These are phyloP conservation scores for Salvia hispanica DNA, from an alignment of 257 asterid genomes.

Conservation along the genomic window DNA sequence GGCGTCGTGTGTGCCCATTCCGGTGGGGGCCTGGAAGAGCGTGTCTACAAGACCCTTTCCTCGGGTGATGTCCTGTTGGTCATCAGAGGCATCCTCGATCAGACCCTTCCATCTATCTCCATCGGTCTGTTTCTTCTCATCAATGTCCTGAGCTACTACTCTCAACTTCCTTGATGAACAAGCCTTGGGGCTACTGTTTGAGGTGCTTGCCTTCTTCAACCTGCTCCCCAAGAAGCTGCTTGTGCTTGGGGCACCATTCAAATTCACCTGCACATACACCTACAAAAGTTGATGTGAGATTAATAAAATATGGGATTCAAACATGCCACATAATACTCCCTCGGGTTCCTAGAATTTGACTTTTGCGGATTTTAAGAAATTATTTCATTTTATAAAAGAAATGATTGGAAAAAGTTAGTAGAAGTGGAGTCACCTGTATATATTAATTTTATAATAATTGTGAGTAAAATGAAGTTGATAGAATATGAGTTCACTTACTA, in stretches of 20 bases:
- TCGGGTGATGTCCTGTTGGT: constrained; percentile 79
- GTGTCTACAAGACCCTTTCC: constrained; percentile 78
- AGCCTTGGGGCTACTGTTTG: constrained; percentile 31
- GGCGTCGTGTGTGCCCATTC: constrained; percentile 66
- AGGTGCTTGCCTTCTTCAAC: constrained; percentile 47
- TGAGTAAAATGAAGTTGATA: too few relatives aligned
- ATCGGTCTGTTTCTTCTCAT: constrained; percentile 46
- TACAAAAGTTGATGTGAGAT: background rate
- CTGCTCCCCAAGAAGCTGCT: constrained; percentile 55
- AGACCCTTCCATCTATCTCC: constrained; percentile 75
- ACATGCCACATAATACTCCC: background rate
- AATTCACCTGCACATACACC: constrained; percentile 48
- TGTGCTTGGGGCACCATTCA: constrained; percentile 50
- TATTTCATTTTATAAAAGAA: too few relatives aligned
- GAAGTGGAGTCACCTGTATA: too few relatives aligned
- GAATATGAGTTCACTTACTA: too few relatives aligned
- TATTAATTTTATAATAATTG: too few relatives aligned
- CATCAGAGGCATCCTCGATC: constrained; percentile 59
- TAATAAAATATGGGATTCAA: background rate
- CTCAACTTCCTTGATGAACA: constrained; percentile 43
- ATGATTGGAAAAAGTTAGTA: too few relatives aligned
- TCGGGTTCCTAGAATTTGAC: too few relatives aligned
- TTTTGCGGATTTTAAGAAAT: too few relatives aligned
- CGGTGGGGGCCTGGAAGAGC: constrained; percentile 78
- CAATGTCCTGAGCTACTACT: constrained; percentile 43